Percentiles rank a stretch among this genome's conserved stretches.
phyloP scores from a whole-genome alignment of 1,139 yeast genomes.

The Blastobotrys apis region DNA sequence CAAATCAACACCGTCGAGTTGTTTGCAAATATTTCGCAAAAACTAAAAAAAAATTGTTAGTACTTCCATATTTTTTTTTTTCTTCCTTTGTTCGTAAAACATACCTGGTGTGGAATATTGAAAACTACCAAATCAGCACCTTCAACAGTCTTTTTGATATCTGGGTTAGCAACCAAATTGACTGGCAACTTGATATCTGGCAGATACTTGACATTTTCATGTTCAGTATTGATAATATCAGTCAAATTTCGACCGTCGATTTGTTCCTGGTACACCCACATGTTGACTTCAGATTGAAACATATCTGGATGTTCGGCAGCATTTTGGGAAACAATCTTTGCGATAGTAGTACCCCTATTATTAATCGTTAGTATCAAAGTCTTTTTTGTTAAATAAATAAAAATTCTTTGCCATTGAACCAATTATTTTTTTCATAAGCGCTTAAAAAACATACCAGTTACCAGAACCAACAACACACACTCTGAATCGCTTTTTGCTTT shows the following conservation, averaged over 20 bases:
- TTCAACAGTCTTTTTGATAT: conserved; percentile 62
- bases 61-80: too few species aligned
- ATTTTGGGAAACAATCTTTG: conserved; percentile 89
- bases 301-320: conserved; percentile 61
- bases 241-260: conserved; percentile 64
- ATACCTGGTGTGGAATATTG: conserved; percentile 83
- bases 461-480: conserved; percentile 43
- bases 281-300: conserved; percentile 65
- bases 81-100: too few species aligned
- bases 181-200: conserved; percentile 77
- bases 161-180: conserved; percentile 82
- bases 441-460: conserved; percentile 39
- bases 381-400: too few species aligned
- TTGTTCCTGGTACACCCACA: conserved; percentile 94
- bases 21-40: conserved; percentile 64
- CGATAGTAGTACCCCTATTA: conserved; percentile 74
- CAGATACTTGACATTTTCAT: conserved; percentile 76
- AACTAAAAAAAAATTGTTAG: conserved; percentile 40
- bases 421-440: too few species aligned
- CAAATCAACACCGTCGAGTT: conserved; percentile 68
- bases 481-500: conserved; percentile 20
- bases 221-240: conserved; percentile 77
- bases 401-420: background rate
- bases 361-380: background rate
- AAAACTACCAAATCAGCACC: conserved; percentile 81